A percentile compares a stretch with the other conserved stretches of the same genome.
phyloP scores from a whole-genome alignment of 2,329 filamentous ascomycete genomes.

The Triangularia setosa region DNA sequence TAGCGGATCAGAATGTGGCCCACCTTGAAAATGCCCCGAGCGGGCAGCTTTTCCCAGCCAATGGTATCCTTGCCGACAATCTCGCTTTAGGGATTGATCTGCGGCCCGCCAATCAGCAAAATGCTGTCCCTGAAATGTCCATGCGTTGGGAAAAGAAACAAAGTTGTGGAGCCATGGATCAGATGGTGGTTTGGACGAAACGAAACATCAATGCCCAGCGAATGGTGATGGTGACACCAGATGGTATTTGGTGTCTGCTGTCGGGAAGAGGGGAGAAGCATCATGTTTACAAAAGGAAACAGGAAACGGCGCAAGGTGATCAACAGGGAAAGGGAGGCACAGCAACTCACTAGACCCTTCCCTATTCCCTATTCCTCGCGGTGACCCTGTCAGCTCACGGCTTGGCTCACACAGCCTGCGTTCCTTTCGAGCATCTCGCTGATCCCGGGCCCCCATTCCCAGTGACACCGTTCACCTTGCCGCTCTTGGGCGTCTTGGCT shows the following conservation, averaged over 20 bases:
- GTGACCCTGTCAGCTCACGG: neutral
- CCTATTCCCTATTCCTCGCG: neutral
- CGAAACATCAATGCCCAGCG: neutral
- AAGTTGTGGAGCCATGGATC: neutral
- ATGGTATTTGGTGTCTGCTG: neutral
- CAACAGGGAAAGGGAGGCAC: conserved; percentile 3
- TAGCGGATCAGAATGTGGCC: neutral
- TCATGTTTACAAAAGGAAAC: neutral
- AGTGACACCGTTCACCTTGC: conserved; percentile 4
- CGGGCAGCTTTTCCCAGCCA: conserved; percentile 10
- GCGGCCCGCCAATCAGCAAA: conserved; percentile 20
- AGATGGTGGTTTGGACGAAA: neutral
- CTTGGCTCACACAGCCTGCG: conserved; percentile 4
- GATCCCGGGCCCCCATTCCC: conserved; percentile 7
- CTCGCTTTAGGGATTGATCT: conserved; percentile 22
- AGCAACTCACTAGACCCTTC: conserved; percentile 4
- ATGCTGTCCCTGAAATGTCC: conserved; percentile 21
- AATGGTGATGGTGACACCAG: neutral
- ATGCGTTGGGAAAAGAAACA: neutral
- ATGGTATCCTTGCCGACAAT: conserved; percentile 22
- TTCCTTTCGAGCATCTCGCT: neutral
- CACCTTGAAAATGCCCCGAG: conserved; percentile 2
- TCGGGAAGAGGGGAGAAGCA: neutral
- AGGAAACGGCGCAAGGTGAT: neutral
- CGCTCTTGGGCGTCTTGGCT: neutral